phyloP scores from a whole-genome alignment of 805 yeast species.

The Candida palmyrensis region DNA sequence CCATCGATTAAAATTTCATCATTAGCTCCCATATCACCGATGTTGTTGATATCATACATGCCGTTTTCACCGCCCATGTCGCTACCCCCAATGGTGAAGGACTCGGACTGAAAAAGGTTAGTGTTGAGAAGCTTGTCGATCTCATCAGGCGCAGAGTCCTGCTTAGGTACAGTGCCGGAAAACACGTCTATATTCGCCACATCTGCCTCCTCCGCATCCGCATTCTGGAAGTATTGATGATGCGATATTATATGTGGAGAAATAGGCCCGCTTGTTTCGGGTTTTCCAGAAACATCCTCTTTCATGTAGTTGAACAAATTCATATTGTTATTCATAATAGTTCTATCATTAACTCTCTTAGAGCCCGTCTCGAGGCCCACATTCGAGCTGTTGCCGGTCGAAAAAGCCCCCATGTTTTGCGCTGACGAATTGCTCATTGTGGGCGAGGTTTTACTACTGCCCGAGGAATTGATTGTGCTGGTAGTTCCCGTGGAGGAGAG shows the following conservation, averaged over 20 bases:
- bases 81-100: slow-evolving; percentile 18
- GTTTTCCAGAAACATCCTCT: slow-evolving; percentile 3
- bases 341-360: slow-evolving; percentile 11
- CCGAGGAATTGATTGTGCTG: background rate
- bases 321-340: slow-evolving; percentile 20
- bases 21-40: slow-evolving; percentile 20
- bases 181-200: background rate
- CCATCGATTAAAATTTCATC: slow-evolving; percentile 27
- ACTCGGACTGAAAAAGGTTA: slow-evolving; percentile 33
- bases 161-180: background rate
- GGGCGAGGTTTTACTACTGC: no score
- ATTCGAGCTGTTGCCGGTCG: slow-evolving; percentile 2
- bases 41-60: slow-evolving; percentile 8
- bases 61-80: background rate
- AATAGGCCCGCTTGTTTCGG: slow-evolving; percentile 2
- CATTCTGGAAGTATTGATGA: slow-evolving; percentile 2
- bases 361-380: slow-evolving; percentile 3
- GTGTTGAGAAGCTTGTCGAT: slow-evolving; percentile 36
- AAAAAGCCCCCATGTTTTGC: background rate
- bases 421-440: background rate
- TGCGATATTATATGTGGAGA: slow-evolving; percentile 7
- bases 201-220: background rate
- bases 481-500: slow-evolving; percentile 15
- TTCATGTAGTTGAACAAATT: slow-evolving; percentile 16
- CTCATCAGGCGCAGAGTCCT: slow-evolving; percentile 22